These are phyloP conservation scores for Trifolium pratense DNA, from an alignment of 306 rosid species.

Conservation along the genomic window DNA sequence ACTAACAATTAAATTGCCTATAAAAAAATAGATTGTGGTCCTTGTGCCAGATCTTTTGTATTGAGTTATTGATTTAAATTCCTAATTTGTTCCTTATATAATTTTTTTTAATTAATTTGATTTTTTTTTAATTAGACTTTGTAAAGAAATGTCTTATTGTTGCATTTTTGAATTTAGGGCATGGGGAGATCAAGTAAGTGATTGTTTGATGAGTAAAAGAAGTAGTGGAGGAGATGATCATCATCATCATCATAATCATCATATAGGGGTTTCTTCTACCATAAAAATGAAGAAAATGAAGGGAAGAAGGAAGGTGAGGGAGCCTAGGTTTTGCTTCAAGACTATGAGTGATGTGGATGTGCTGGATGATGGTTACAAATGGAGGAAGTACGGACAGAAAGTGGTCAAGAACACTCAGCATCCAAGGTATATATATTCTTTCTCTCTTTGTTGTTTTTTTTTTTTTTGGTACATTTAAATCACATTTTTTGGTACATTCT, in stretches of 20 bases:
- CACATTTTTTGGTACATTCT: no score
- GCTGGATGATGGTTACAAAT: slow-evolving; percentile 96
- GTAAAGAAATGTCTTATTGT: background rate
- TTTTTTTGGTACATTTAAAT: no score
- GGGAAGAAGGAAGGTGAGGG: slow-evolving; percentile 90
- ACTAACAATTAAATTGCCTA: no score
- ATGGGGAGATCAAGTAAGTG: slow-evolving; percentile 63
- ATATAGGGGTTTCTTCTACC: slow-evolving; percentile 58
- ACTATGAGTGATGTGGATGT: slow-evolving; percentile 98
- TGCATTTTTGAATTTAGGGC: slow-evolving; percentile 51
- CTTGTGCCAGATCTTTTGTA: no score
- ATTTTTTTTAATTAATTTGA: background rate
- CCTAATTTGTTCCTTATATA: no score
- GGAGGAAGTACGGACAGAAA: slow-evolving; percentile 99
- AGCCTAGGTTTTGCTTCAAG: slow-evolving; percentile 98
- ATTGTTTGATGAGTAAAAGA: slow-evolving; percentile 60
- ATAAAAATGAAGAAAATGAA: slow-evolving; percentile 94
- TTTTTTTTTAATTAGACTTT: background rate
- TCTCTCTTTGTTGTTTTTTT: no score
- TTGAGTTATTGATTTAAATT: no score
- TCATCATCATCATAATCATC: slow-evolving; percentile 40
- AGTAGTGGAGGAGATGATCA: slow-evolving; percentile 39
- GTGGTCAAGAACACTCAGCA: slow-evolving; percentile 99
- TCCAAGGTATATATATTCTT: slow-evolving; percentile 64
- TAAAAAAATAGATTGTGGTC: no score